Evolutionary conservation across 1,139 yeast species (phyloP).

Genomic region (Saccharomycopsis crataegensis): DNA sequence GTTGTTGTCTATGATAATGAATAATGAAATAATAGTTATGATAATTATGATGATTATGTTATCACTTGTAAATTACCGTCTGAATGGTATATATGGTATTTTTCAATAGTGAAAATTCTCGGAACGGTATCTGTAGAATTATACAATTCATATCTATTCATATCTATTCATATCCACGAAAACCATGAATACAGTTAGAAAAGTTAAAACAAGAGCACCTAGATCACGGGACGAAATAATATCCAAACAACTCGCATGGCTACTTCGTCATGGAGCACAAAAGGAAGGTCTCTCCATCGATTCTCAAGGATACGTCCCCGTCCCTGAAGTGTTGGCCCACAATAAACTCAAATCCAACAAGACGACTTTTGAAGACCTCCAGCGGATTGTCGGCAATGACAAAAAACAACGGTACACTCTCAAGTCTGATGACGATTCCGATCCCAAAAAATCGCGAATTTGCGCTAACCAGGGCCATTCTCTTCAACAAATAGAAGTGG

Average conservation of each 20-base stretch:
- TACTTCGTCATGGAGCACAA: conserved; percentile 80
- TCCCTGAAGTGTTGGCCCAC: conserved; percentile 48
- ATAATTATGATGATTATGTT: too few species aligned
- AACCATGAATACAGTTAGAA: too few species aligned
- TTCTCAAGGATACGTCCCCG: conserved; percentile 53
- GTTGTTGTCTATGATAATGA: background rate
- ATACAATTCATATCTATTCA: too few species aligned
- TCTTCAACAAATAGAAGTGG: conserved; percentile 42
- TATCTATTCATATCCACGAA: too few species aligned
- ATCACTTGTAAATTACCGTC: too few species aligned
- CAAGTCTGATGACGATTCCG: conserved; percentile 21
- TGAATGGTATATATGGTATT: too few species aligned
- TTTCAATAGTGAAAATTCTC: too few species aligned
- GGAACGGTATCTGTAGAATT: too few species aligned
- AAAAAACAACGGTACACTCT: conserved; percentile 63
- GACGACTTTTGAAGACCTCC: conserved; percentile 50
- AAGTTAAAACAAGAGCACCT: background rate
- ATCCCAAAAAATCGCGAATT: conserved; percentile 33
- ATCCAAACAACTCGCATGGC: conserved; percentile 67
- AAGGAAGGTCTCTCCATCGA: conserved; percentile 62
- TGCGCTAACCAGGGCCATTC: conserved; percentile 96
- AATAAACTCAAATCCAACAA: conserved; percentile 50
- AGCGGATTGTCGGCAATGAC: conserved; percentile 54
- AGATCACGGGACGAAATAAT: conserved; percentile 41
- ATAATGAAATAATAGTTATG: background rate